phyloP scores from a whole-genome alignment of 1,139 yeast genomes.

The Yamadazyma oceani region DNA sequence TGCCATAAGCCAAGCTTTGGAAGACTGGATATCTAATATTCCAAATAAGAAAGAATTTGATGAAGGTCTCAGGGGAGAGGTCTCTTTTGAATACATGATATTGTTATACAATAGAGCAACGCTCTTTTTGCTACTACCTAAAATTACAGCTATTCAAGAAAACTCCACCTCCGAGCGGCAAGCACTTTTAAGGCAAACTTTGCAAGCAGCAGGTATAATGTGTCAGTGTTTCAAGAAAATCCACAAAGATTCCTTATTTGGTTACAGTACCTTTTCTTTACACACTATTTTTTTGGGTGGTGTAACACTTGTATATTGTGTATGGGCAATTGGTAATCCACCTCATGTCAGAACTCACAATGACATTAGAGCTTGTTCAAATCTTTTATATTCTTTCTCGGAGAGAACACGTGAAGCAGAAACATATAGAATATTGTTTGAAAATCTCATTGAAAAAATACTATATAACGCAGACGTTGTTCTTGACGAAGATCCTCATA shows the following conservation, averaged over 20 bases:
- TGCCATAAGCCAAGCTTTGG: slow-evolving; percentile 9
- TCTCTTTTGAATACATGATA: slow-evolving; percentile 13
- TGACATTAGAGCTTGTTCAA: slow-evolving; percentile 23
- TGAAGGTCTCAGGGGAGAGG: slow-evolving; percentile 12
- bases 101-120: slow-evolving; percentile 14
- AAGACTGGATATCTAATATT: slow-evolving; percentile 10
- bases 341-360: slow-evolving; percentile 19
- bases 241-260: slow-evolving; percentile 20
- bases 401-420: slow-evolving; percentile 23
- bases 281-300: slow-evolving; percentile 24
- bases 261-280: slow-evolving; percentile 22
- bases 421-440: slow-evolving; percentile 21
- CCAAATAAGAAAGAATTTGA: slow-evolving; percentile 12
- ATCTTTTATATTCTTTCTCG: slow-evolving; percentile 21
- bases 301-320: slow-evolving; percentile 22
- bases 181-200: slow-evolving; percentile 13
- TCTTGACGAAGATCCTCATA: not conserved
- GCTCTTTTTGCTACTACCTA: slow-evolving; percentile 12
- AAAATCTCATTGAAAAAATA: slow-evolving; percentile 19
- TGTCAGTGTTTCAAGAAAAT: slow-evolving; percentile 20
- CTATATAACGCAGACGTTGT: slow-evolving; percentile 12
- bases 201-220: slow-evolving; percentile 21
- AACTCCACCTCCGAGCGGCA: not conserved
- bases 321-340: slow-evolving; percentile 20
- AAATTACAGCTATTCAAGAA: slow-evolving; percentile 8